phyloP scores from a whole-genome alignment of 176 grass and related monocot genomes.

The maize (Zea mays) region DNA sequence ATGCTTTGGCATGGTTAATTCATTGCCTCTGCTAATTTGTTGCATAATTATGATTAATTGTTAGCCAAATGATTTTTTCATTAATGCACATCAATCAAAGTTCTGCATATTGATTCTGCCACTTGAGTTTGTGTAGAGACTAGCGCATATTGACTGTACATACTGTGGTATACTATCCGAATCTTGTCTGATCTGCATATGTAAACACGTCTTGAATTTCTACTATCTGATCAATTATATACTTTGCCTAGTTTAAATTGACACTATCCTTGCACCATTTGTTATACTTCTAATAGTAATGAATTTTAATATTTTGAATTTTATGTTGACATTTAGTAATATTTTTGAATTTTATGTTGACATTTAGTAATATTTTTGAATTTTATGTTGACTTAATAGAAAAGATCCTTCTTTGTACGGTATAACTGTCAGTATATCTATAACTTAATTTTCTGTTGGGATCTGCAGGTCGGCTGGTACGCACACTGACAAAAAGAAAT shows the following conservation, averaged over 20 bases:
- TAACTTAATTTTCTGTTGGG: not conserved
- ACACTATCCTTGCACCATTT: not conserved
- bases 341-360: not conserved
- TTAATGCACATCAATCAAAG: not conserved
- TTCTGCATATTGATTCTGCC: not conserved
- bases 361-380: not conserved
- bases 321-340: not conserved
- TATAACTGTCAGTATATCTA: not conserved
- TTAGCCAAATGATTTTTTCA: not conserved
- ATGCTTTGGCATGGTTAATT: not conserved
- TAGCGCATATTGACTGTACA: not conserved
- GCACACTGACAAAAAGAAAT: slow-evolving; percentile 61
- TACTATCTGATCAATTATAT: not conserved
- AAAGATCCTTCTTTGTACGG: not conserved
- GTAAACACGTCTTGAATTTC: not conserved
- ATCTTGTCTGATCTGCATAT: not conserved
- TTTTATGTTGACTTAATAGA: not conserved
- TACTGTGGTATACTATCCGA: not conserved
- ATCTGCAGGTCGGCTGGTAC: slow-evolving; percentile 38
- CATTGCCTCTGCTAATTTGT: not conserved
- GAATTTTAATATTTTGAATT: not conserved
- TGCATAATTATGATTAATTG: not conserved
- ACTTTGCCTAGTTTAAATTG: not conserved
- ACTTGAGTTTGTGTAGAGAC: not conserved
- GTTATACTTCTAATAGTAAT: not conserved